phyloP scores from a whole-genome alignment of 179 eudicot genomes.

The Actinidia polygama region DNA sequence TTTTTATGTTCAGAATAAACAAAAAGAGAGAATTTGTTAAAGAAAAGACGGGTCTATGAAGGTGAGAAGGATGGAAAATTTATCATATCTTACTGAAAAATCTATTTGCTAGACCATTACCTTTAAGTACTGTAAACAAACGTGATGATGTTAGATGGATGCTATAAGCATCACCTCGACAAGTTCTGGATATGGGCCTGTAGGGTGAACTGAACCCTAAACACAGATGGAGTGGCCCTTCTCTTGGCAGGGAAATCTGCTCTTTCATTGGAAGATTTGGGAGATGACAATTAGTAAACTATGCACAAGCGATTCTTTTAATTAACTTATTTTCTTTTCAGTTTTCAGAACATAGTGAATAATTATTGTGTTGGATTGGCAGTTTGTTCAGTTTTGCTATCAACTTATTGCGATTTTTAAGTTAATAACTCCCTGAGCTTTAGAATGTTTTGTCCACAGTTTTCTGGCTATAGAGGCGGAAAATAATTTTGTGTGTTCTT shows the following conservation, averaged over 20 bases:
- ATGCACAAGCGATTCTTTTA: background rate
- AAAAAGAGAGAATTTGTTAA: background rate
- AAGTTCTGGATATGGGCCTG: background rate
- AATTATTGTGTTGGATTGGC: background rate
- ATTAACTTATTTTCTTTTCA: background rate
- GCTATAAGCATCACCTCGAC: background rate
- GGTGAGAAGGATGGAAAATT: background rate
- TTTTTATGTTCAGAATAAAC: background rate
- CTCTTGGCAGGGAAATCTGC: background rate
- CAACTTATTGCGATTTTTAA: background rate
- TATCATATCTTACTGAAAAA: background rate
- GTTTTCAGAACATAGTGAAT: background rate
- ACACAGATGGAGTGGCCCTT: background rate
- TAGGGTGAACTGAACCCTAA: background rate
- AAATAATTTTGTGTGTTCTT: background rate
- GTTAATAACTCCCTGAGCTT: background rate
- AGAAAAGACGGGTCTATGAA: background rate
- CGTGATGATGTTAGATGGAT: background rate
- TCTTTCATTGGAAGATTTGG: background rate
- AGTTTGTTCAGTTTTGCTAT: background rate
- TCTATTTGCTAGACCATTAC: background rate
- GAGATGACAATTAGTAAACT: background rate
- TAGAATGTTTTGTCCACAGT: background rate
- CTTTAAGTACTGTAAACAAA: background rate
- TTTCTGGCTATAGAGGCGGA: no score